Percentiles rank a stretch among this genome's conserved stretches.
These are phyloP conservation scores for Penicillium occitanis DNA, from an alignment of 2,329 filamentous ascomycete species.

Conservation along the genomic window DNA sequence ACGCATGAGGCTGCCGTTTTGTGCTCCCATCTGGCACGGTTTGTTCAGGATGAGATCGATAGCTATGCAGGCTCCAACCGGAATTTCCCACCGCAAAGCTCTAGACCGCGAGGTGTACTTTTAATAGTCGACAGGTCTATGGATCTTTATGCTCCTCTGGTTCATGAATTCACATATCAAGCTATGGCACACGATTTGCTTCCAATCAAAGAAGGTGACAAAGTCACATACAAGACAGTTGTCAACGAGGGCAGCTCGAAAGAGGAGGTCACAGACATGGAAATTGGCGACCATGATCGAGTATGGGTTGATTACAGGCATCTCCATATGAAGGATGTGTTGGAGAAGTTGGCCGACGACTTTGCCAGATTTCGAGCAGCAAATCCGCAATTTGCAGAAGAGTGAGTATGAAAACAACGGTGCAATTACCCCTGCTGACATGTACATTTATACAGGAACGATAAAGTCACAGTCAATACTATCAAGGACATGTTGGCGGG, in stretches of 20 bases:
- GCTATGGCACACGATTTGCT: conserved; percentile 96
- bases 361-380: conserved; percentile 89
- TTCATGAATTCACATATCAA: conserved; percentile 98
- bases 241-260: conserved; percentile 71
- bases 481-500: conserved; percentile 98
- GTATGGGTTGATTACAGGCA: conserved; percentile 96
- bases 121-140: conserved; percentile 89
- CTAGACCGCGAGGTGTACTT: conserved; percentile 76
- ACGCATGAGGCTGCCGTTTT: conserved; percentile 85
- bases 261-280: conserved; percentile 83
- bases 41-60: conserved; percentile 89
- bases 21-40: conserved; percentile 82
- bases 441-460: conserved; percentile 50
- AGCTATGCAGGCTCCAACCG: conserved; percentile 80
- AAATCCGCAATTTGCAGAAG: conserved; percentile 87
- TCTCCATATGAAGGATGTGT: conserved; percentile 95
- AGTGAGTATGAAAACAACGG: conserved; percentile 35
- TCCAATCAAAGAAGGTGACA: conserved; percentile 83
- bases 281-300: conserved; percentile 84
- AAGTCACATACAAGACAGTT: conserved; percentile 77
- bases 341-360: conserved; percentile 87
- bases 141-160: conserved; percentile 80
- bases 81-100: conserved; percentile 72
- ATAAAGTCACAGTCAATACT: conserved; percentile 75
- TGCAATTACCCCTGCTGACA: not conserved